Percentiles rank a stretch among this genome's conserved stretches.
Conservation (phyloP, 257 asterid species). For the Galeopsis tetrahit region DNA sequence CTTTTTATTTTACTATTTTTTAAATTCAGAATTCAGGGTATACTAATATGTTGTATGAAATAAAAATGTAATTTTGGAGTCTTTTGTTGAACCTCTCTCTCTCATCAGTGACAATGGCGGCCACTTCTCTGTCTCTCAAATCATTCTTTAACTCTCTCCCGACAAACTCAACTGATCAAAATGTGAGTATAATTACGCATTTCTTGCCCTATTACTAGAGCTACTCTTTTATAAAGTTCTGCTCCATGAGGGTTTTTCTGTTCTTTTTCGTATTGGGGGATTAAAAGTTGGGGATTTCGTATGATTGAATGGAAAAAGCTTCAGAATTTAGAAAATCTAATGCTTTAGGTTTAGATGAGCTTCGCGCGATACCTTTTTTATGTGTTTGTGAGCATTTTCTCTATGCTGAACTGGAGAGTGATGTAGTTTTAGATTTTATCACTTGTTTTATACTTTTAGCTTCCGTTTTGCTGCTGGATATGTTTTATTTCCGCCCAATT, state of each 20-base stretch:
- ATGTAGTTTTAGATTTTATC: neutral
- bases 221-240: neutral
- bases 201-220: neutral
- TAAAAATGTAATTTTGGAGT: neutral
- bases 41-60: neutral
- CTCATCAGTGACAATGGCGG: constrained; percentile 46
- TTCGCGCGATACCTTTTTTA: neutral
- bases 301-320: constrained; percentile 27
- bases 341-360: constrained; percentile 26
- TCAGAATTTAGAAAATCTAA: neutral
- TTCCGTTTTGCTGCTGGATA: too few species aligned
- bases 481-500: too few species aligned
- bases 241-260: neutral
- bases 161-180: constrained; percentile 35
- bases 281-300: constrained; percentile 28
- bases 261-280: neutral
- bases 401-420: neutral
- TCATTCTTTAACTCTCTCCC: constrained; percentile 40
- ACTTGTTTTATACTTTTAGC: neutral
- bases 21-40: neutral
- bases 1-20: too few species aligned
- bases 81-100: constrained; percentile 11
- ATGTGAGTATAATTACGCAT: constrained; percentile 42
- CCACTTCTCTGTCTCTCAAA: constrained; percentile 52
- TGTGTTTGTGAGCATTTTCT: neutral